Conservation (phyloP, 345 rosid species). For the Pistacia integerrima region DNA sequence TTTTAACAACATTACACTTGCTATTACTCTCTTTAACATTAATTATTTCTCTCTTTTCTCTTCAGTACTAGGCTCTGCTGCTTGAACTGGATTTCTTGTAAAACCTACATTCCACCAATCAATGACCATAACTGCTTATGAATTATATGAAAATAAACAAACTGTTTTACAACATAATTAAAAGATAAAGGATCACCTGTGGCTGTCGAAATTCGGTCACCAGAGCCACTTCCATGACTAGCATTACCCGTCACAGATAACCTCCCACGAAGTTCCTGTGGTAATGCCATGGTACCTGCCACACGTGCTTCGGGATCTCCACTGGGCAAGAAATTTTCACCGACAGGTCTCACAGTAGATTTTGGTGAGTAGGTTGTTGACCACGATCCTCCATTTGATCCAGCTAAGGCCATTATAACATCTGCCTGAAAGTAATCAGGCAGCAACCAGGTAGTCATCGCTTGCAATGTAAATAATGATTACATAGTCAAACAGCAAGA, state of each 20-base stretch:
- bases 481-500: background rate
- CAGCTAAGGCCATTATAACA: conserved; percentile 92
- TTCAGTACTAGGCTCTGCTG: conserved; percentile 44
- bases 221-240: conserved; percentile 36
- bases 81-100: conserved; percentile 43
- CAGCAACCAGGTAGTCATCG: conserved; percentile 20
- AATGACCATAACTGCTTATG: background rate
- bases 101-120: conserved; percentile 32
- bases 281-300: conserved; percentile 27
- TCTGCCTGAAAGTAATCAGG: conserved; percentile 72
- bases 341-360: conserved; percentile 30
- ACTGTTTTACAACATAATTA: background rate
- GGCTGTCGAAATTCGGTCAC: conserved; percentile 42
- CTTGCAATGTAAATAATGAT: background rate
- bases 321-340: conserved; percentile 29
- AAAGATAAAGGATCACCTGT: conserved; percentile 42
- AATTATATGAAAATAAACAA: background rate
- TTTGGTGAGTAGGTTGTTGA: conserved; percentile 79
- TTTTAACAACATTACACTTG: background rate
- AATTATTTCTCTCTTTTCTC: conserved; percentile 47
- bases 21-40: background rate
- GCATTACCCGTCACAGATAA: conserved; percentile 24
- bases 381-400: conserved; percentile 98
- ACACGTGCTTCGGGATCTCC: conserved; percentile 40
- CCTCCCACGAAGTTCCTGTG: conserved; percentile 49